Evolutionary conservation across 1,139 yeast genomes (phyloP).

Genomic region (Scheffersomyces parashehatae): DNA sequence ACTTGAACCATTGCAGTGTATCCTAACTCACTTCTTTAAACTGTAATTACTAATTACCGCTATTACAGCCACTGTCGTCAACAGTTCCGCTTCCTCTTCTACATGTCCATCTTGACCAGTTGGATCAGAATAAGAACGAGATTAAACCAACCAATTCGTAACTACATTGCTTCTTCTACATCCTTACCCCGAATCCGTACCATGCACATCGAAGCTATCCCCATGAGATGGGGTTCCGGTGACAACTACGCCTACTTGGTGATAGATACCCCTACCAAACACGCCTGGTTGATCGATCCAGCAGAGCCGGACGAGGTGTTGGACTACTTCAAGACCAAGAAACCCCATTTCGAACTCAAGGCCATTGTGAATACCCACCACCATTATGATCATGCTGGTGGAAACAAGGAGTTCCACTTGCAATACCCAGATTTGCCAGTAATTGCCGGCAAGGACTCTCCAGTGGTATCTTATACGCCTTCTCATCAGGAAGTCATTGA

Average conservation of each 20-base stretch:
- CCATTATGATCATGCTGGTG: conserved; percentile 93
- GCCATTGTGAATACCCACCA: conserved; percentile 95
- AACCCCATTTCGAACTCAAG: conserved; percentile 43
- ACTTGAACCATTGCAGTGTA: no score
- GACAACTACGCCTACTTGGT: conserved; percentile 86
- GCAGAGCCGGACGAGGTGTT: conserved; percentile 72
- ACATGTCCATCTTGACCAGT: not conserved
- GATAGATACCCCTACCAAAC: conserved; percentile 63
- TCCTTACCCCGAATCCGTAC: conserved; percentile 25
- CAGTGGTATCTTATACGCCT: conserved; percentile 68
- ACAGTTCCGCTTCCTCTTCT: no score
- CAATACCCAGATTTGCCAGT: conserved; percentile 59
- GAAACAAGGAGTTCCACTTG: conserved; percentile 55
- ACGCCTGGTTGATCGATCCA: conserved; percentile 88
- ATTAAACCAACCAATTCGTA: not conserved
- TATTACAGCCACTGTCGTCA: no score
- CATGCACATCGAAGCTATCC: conserved; percentile 81
- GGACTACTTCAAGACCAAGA: conserved; percentile 23
- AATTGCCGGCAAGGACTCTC: conserved; percentile 86
- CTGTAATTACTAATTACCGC: no score
- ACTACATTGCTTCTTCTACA: not conserved
- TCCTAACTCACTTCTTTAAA: no score
- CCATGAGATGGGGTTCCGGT: conserved; percentile 95
- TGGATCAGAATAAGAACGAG: not conserved
- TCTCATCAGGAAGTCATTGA: conserved; percentile 59